Conservation (phyloP, 1,139 yeast genomes). For the Candida sanyaensis region DNA sequence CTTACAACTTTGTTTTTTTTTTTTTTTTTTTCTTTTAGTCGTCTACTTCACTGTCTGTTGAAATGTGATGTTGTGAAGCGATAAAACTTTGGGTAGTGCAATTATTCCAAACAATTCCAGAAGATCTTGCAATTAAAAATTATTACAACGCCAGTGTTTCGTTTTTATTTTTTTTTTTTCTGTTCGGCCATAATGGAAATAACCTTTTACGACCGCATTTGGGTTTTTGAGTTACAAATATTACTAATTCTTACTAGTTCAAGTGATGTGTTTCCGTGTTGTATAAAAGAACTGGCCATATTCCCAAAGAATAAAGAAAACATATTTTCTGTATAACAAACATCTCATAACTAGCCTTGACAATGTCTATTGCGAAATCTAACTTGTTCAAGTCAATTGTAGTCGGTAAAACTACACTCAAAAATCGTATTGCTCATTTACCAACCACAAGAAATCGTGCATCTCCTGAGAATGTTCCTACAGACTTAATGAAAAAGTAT, state of each 20-base stretch:
- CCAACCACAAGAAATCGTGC: slow-evolving; percentile 59
- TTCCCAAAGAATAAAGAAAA: no score
- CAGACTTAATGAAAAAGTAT: slow-evolving; percentile 46
- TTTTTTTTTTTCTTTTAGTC: neutral
- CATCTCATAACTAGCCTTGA: neutral
- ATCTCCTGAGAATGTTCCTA: slow-evolving; percentile 39
- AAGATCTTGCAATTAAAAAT: no score
- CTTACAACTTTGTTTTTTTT: neutral
- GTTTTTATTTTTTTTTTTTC: no score
- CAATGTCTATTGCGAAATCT: slow-evolving; percentile 13
- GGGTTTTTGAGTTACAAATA: no score
- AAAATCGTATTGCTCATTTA: slow-evolving; percentile 49
- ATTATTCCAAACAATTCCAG: neutral
- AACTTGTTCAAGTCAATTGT: slow-evolving; percentile 51
- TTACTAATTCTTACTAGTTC: no score
- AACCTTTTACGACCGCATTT: no score
- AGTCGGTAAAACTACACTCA: slow-evolving; percentile 36
- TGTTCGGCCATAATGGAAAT: no score
- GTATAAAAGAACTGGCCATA: no score
- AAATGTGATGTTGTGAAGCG: neutral
- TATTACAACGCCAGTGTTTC: no score
- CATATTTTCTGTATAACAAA: neutral
- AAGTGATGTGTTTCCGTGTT: no score
- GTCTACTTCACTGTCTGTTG: neutral
- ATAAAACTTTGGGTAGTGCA: neutral